A percentile compares a stretch with the other conserved stretches of the same genome.
phyloP scores from a whole-genome alignment of 192 early-diverging fungal species.

The Entomortierella chlamydospora region DNA sequence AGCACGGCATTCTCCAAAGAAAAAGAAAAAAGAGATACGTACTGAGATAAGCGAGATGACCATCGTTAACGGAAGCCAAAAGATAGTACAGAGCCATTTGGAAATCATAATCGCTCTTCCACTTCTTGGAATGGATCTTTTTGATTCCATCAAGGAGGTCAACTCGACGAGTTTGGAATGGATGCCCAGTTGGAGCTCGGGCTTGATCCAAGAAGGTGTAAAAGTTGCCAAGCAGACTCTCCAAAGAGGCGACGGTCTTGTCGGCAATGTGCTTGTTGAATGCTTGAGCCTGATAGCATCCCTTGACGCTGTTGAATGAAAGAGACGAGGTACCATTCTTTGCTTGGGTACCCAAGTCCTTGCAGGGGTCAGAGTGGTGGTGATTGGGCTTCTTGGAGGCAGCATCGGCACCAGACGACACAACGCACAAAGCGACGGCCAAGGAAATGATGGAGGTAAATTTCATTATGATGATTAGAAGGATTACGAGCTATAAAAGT shows the following conservation, averaged over 20 bases:
- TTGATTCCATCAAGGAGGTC: slow-evolving; percentile 34
- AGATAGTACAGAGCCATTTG: slow-evolving; percentile 42
- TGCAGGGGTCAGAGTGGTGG: slow-evolving; percentile 31
- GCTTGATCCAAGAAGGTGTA: slow-evolving; percentile 42
- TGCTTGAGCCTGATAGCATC: slow-evolving; percentile 36
- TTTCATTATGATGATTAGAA: slow-evolving; percentile 42
- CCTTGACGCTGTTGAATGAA: slow-evolving; percentile 24
- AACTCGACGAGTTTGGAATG: slow-evolving; percentile 27
- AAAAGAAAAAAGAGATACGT: no score
- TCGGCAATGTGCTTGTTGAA: slow-evolving; percentile 32
- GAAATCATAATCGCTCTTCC: slow-evolving; percentile 44
- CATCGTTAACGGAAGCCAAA: slow-evolving; percentile 40
- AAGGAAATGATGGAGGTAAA: slow-evolving; percentile 42
- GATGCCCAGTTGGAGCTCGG: not conserved
- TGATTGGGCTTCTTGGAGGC: not conserved
- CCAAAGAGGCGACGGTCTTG: slow-evolving; percentile 31
- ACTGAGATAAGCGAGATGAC: slow-evolving; percentile 44
- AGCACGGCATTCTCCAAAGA: no score
- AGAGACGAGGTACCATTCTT: slow-evolving; percentile 8
- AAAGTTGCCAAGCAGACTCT: slow-evolving; percentile 44
- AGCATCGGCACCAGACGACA: slow-evolving; percentile 24
- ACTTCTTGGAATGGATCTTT: slow-evolving; percentile 39
- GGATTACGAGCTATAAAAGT: not conserved
- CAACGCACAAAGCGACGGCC: slow-evolving; percentile 32
- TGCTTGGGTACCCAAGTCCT: slow-evolving; percentile 24